Base-by-base conservation (phyloP, 1,284 basidiomycete species). In the Neolentinus lepideus region DNA sequence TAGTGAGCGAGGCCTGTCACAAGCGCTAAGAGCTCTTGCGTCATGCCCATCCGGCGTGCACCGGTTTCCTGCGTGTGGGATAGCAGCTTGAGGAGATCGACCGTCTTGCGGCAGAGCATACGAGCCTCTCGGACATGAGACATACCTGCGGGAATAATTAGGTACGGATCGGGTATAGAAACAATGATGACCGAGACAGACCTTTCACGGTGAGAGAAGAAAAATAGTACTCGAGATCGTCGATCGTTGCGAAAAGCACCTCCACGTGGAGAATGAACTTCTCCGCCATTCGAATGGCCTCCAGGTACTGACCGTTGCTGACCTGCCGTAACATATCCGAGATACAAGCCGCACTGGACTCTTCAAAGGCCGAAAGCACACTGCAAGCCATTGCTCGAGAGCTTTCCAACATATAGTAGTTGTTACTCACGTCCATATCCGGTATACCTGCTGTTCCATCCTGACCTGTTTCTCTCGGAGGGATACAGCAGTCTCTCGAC, bases 191-290 rank as follows among this genome's bases (percentile, higher is more conserved):
- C 26, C 29, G 33, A 35, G 24, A 72, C 80, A 59, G 62, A 94
- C 94, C 93, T 76, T 94, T 96, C 62, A 89, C 82, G 59, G 80
- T 84, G 27, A 92, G 79, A 46, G 81, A 78, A n/a, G 85, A 78
- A 69, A 97, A 98, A 63, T 94, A 84, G 58, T 83, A 88, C 69
- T 98, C 94, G 27, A 99, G 80, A 71, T 98, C 94, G 69, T 99
- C 96, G 62, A 99, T 96, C 8, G 94, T 92, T 6, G 93, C 94
- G 65, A 99, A 99, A 16, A 99, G 81, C 31, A 97, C 93, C 72
- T 99, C 96, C 58, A 99, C 96, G 67, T 99, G 97, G 26, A 99
- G 75, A 60, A 99, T 98, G 67, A 99, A 99, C 75, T 92, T 93
- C 72, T 98, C 97, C 2, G 97, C 96, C 89, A 98, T 94, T 60